These are phyloP conservation scores for Penicillium sclerotigenum DNA, from an alignment of 2,329 filamentous ascomycete genomes.

Conservation along the genomic window DNA sequence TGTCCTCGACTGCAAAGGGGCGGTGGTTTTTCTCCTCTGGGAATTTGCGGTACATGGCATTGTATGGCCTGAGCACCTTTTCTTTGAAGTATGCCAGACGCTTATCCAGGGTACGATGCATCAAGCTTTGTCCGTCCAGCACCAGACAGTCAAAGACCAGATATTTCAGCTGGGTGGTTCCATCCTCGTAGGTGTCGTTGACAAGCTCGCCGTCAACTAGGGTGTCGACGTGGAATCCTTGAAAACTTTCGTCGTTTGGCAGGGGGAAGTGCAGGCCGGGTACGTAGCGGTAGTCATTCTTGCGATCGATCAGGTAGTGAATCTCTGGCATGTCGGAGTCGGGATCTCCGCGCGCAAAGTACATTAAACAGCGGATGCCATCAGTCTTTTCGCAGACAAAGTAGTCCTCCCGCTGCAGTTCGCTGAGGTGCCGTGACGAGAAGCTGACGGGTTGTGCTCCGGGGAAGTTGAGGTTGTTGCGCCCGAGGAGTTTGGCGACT, in stretches of 20 bases:
- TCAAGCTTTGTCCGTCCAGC: conserved; percentile 71
- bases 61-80: conserved; percentile 74
- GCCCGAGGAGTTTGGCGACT: conserved; percentile 71
- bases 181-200: conserved; percentile 69
- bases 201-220: conserved; percentile 93
- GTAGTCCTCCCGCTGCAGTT: conserved; percentile 80
- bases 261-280: conserved; percentile 77
- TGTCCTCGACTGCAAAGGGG: conserved; percentile 80
- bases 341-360: conserved; percentile 60
- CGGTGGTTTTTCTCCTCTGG: conserved; percentile 68
- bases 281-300: conserved; percentile 94
- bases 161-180: conserved; percentile 69
- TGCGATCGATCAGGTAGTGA: conserved; percentile 93
- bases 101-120: conserved; percentile 80
- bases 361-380: conserved; percentile 91
- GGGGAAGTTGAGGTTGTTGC: conserved; percentile 69
- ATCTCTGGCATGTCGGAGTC: conserved; percentile 63
- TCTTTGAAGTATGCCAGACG: conserved; percentile 82
- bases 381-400: conserved; percentile 99
- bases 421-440: conserved; percentile 72
- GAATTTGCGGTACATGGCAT: conserved; percentile 68
- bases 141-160: conserved; percentile 92
- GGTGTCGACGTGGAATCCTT: conserved; percentile 72
- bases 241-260: conserved; percentile 56
- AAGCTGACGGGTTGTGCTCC: conserved; percentile 96